A percentile compares a stretch with the other conserved stretches of the same genome.
phyloP scores from a whole-genome alignment of 2,329 filamentous ascomycete genomes.

The Chrysoporthe puriensis region DNA sequence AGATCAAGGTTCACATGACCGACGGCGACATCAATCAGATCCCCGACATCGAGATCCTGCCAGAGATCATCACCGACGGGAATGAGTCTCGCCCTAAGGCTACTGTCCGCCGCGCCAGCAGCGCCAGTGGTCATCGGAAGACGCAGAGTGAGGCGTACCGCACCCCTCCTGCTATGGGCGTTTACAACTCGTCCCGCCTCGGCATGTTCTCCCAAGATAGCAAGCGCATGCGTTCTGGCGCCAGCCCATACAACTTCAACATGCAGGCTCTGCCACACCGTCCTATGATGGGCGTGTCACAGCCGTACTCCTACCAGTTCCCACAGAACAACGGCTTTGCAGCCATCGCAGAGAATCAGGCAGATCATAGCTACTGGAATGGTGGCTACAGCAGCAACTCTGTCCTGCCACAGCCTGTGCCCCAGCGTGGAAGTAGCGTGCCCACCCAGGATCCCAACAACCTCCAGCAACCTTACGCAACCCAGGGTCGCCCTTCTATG shows the following conservation, averaged over 20 bases:
- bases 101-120: slow-evolving; percentile 32
- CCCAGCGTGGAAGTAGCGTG: slow-evolving; percentile 15
- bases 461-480: slow-evolving; percentile 20
- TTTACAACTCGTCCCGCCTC: slow-evolving; percentile 17
- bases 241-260: slow-evolving; percentile 20
- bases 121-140: slow-evolving; percentile 26
- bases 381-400: slow-evolving; percentile 29
- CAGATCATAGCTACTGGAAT: slow-evolving; percentile 36
- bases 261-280: slow-evolving; percentile 36
- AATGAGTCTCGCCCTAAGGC: slow-evolving; percentile 30
- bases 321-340: slow-evolving; percentile 33
- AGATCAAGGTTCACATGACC: slow-evolving; percentile 50
- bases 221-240: slow-evolving; percentile 26
- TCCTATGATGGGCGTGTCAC: slow-evolving; percentile 27
- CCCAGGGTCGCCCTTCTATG: slow-evolving; percentile 18
- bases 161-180: slow-evolving; percentile 30
- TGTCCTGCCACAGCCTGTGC: slow-evolving; percentile 27
- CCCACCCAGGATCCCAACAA: slow-evolving; percentile 6
- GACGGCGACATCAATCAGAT: slow-evolving; percentile 48
- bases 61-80: slow-evolving; percentile 51
- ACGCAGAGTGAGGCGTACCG: slow-evolving; percentile 31
- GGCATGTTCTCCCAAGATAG: slow-evolving; percentile 19
- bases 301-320: slow-evolving; percentile 16
- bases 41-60: slow-evolving; percentile 63
- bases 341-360: slow-evolving; percentile 40